Base-by-base conservation (phyloP, 129 eudicot species). In the Artemisia annua region DNA sequence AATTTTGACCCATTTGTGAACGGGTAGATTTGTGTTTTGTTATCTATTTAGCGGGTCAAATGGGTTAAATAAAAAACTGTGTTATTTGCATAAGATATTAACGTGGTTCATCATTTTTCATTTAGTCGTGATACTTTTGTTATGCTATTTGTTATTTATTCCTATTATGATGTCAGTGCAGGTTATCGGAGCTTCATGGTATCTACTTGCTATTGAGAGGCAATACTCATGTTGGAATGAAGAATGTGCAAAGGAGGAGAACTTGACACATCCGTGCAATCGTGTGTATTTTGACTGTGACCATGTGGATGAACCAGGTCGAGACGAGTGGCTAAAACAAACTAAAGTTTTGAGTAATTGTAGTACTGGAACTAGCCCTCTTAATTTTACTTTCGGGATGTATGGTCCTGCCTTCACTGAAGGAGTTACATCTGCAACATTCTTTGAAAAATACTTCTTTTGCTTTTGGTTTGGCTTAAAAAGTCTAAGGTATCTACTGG, bases 391-490 rank as follows among this genome's bases (percentile, higher is more conserved):
- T 0, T 92, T 83, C 58, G 98, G 98, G 20, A 80, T 92, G 86
- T 92, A 87, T 77, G 92, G 74, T 26, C 87, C 82, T 44, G 94
- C 91, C 20, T 77, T 85, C 66, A 73, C 72, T 0, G 91, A 87
- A 69, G 83, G 87, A 19, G 92, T 92, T 19, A 66, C 88, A 12
- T 79, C 95, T 2, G 84, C 85, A 32, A 61, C 49, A 1, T 85
- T 92, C 56, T 20, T 75, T 7, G 85, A 86, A 11, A 83, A 83
- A 73, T 88, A 83, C 84, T 92, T 92, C 59, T 92, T 87, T 78
- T 87, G 96, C 81, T 85, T 92, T 66, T 92, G 98, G 98, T 87
- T 87, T 66, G 98, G 98, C 48, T 80, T 92, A 76, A 87, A 75
- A 78, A 84, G 70, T 74, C 81, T 92, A 44, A 80, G 98, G 98